These are phyloP conservation scores for Colletotrichum sp. DNA, from an alignment of 2,329 filamentous ascomycete genomes.

Conservation along the genomic window DNA sequence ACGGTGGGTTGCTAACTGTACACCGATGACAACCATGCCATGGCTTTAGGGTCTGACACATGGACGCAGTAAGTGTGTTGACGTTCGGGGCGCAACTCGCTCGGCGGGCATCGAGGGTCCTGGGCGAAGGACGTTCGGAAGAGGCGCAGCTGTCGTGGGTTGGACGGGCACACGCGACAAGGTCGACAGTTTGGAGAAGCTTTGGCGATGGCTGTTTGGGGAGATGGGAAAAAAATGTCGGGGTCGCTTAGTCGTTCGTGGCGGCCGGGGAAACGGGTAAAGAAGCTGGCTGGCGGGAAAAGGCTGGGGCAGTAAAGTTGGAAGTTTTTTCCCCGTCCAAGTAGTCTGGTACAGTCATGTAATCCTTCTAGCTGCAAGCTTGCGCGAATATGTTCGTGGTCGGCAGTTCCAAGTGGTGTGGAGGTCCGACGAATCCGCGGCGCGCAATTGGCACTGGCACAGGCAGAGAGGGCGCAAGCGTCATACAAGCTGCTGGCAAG, in stretches of 20 bases:
- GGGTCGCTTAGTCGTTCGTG: neutral
- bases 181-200: neutral
- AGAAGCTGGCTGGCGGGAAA: neutral
- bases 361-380: slow-evolving; percentile 11
- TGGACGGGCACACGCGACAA: neutral
- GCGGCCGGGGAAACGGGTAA: neutral
- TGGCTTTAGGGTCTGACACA: slow-evolving; percentile 18
- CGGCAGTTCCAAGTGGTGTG: slow-evolving; percentile 8
- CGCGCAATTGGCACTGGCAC: neutral
- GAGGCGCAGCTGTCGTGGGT: neutral
- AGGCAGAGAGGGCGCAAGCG: neutral
- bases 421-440: slow-evolving; percentile 10
- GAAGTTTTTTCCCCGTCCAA: neutral
- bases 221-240: neutral
- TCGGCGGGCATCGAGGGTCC: neutral
- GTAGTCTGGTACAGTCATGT: neutral
- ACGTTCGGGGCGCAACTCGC: neutral
- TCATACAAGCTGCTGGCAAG: slow-evolving; percentile 4
- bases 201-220: neutral
- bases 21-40: slow-evolving; percentile 19
- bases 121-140: neutral
- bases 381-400: slow-evolving; percentile 15
- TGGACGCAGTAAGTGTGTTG: slow-evolving; percentile 7
- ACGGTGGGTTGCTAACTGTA: slow-evolving; percentile 12
- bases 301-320: neutral